phyloP scores from a whole-genome alignment of 441 rosid genomes.

The Erodium trifolium region DNA sequence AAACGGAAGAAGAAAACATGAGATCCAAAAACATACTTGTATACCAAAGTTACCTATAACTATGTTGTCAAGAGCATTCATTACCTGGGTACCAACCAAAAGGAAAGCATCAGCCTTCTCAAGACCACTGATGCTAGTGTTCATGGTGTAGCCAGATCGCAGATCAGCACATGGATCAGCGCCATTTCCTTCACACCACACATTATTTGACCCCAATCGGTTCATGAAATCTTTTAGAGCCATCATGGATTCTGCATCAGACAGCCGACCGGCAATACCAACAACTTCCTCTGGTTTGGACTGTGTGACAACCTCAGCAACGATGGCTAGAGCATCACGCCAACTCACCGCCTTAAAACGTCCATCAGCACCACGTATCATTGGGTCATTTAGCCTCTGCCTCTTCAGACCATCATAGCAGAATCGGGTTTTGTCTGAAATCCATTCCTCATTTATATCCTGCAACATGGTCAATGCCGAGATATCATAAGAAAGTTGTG shows the following conservation, averaged over 20 bases:
- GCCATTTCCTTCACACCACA: conserved; percentile 88
- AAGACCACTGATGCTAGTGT: conserved; percentile 71
- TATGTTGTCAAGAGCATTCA: neutral
- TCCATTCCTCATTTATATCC: conserved; percentile 99
- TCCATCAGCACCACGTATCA: conserved; percentile 88
- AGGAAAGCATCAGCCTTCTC: conserved; percentile 90
- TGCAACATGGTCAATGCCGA: conserved; percentile 24
- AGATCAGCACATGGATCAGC: conserved; percentile 66
- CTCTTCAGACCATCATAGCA: conserved; percentile 91
- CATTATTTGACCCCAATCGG: conserved; percentile 80
- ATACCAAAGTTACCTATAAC: no score
- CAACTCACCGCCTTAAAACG: conserved; percentile 80
- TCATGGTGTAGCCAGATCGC: conserved; percentile 80
- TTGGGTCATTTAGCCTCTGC: conserved; percentile 93
- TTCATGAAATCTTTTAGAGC: conserved; percentile 83
- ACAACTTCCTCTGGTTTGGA: conserved; percentile 79
- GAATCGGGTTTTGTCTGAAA: conserved; percentile 92
- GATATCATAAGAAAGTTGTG: neutral
- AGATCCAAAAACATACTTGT: no score
- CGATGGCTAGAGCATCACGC: conserved; percentile 86
- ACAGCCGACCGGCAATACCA: conserved; percentile 80
- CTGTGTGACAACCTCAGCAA: conserved; percentile 69
- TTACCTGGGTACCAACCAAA: conserved; percentile 86
- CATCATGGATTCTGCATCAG: conserved; percentile 98
- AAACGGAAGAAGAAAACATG: conserved; percentile 1